Evolutionary conservation across 2,329 filamentous ascomycete species (phyloP).

Genomic region (Zasmidium angulare): DNA sequence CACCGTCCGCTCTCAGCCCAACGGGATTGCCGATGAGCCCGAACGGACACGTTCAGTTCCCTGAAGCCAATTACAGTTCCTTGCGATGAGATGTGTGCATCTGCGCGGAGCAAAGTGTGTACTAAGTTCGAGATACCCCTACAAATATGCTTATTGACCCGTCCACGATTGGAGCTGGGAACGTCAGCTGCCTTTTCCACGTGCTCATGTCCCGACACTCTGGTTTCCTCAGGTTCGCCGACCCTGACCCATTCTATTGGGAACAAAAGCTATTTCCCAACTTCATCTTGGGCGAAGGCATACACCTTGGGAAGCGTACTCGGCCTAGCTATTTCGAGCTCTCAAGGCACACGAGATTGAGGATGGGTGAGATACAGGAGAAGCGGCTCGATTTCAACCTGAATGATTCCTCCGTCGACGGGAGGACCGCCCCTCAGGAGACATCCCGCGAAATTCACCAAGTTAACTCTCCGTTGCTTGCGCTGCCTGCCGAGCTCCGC

Average conservation of each 20-base stretch:
- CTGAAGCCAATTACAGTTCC: conserved; percentile 25
- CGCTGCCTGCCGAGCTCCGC: conserved; percentile 16
- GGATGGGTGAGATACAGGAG: no score
- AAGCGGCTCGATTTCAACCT: not conserved
- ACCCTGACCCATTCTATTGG: not conserved
- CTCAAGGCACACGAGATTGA: no score
- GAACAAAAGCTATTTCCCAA: not conserved
- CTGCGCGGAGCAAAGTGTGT: not conserved
- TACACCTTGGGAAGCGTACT: not conserved
- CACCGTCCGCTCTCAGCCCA: conserved; percentile 22
- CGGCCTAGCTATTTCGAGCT: no score
- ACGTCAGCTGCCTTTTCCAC: not conserved
- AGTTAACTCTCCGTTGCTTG: not conserved
- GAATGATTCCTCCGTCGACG: not conserved
- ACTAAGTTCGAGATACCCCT: not conserved
- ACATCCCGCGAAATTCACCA: not conserved
- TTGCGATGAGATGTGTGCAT: conserved; percentile 9
- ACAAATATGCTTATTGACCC: not conserved
- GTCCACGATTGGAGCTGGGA: not conserved
- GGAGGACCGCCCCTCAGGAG: not conserved
- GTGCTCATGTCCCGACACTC: not conserved
- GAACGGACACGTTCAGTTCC: conserved; percentile 20
- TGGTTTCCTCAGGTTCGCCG: not conserved
- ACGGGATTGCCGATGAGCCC: conserved; percentile 16
- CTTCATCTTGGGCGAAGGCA: conserved; percentile 1